Conservation (phyloP, 768 basidiomycete genomes). For the Pleurotus salmoneostramineus region DNA sequence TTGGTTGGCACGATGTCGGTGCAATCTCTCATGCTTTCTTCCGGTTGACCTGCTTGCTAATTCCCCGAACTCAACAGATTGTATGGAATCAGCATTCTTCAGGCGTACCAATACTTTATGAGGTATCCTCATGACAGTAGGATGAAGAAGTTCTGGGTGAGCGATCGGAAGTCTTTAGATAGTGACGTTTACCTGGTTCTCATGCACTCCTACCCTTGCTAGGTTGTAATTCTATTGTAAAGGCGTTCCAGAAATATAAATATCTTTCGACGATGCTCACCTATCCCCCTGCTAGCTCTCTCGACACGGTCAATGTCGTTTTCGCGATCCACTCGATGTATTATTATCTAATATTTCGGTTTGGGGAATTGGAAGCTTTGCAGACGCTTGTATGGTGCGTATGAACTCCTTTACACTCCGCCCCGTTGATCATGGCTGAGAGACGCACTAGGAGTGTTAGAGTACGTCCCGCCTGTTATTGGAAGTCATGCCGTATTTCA, state of each 20-base stretch:
- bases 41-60: not conserved
- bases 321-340: slow-evolving; percentile 8
- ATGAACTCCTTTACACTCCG: too few species aligned
- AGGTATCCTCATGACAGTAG: not conserved
- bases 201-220: not conserved
- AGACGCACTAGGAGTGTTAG: not conserved
- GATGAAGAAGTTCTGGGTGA: not conserved
- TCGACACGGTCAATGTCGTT: not conserved
- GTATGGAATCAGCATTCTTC: slow-evolving; percentile 3
- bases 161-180: not conserved
- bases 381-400: not conserved
- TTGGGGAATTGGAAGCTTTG: not conserved
- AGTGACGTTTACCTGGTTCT: too few species aligned
- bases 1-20: slow-evolving; percentile 2
- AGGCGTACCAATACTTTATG: slow-evolving; percentile 6
- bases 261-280: not conserved
- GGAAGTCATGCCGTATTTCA: not conserved
- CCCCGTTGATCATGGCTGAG: not conserved
- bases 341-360: slow-evolving; percentile 1
- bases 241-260: not conserved
- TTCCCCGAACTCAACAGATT: not conserved
- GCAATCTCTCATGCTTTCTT: not conserved
- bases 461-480: not conserved
- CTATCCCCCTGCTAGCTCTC: not conserved
- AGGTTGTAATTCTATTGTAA: slow-evolving; percentile 4